Evolutionary conservation across 2,329 filamentous ascomycete genomes (phyloP), one percentile per base, ranked within the genome.

Genomic region (Calonectria pauciramosa): DNA sequence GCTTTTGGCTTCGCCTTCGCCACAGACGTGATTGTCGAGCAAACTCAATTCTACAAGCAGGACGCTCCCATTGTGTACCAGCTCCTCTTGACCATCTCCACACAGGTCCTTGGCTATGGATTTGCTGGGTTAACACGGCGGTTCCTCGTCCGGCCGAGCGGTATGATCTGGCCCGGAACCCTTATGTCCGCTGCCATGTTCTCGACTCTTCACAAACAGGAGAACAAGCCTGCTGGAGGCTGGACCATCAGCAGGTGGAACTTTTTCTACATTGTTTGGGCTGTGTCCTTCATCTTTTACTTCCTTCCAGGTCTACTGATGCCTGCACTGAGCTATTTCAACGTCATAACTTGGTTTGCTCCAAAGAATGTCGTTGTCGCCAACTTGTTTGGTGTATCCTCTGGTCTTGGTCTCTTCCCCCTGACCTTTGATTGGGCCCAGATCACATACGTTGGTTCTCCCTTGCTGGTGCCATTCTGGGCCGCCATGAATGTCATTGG

Each of bases 391-490:
- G 95, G 95, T 20, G 94, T 96, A 20, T 91, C 92, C n/a, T 96
- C 95, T 2, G 95, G 95, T 3, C 89, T 98, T 18, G 95, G 95
- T 0, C 86, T 98, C 41, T 95, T 97, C 75, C 95, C 95, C 0
- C 83, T 98, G 80, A 97, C 95, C 0, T 97, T 98, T 81, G 95
- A 98, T 86, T 98, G 95, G 95, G 94, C 94, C 0, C 95, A 98
- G 82, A 93, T 98, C 76, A 95, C 95, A 0, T 93, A 96, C 81
- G 97, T 97, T 79, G 95, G 95, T 20, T 97, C 95, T 5, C 95
- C 94, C 0, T 87, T 97, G 9, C 89, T 97, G 20, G 95, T 95
- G 0, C 95, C 95, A 0, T 97, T 96, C 84, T 96, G 95, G 95
- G 94, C 95, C 51, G 93, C 95, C 11, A 91, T 96, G 85, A 97